Conservation (phyloP, 306 rosid species). For the Biancaea sappan region DNA sequence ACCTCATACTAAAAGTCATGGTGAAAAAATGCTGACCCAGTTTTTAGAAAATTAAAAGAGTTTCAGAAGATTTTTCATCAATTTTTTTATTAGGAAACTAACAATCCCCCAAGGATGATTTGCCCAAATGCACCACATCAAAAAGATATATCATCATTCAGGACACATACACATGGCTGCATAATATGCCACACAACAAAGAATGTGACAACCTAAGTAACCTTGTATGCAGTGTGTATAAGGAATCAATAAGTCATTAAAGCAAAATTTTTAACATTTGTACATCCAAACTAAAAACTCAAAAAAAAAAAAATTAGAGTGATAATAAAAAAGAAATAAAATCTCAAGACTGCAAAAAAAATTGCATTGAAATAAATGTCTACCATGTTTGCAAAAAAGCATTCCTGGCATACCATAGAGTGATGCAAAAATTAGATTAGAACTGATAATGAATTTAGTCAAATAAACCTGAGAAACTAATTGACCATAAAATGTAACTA, state of each 20-base stretch:
- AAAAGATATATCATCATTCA: background rate
- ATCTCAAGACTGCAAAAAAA: background rate
- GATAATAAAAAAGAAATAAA: background rate
- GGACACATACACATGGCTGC: background rate
- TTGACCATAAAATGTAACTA: background rate
- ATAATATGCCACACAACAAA: background rate
- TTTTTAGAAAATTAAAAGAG: background rate
- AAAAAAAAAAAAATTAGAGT: background rate
- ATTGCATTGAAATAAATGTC: background rate
- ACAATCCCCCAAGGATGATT: background rate
- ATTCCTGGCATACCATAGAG: background rate
- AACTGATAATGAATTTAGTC: background rate
- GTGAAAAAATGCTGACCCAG: constrained; percentile 28
- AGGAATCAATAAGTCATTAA: background rate
- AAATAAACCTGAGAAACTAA: background rate
- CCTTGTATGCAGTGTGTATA: background rate
- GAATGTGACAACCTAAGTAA: background rate
- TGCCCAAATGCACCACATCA: background rate
- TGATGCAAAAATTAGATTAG: background rate
- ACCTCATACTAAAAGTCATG: constrained; percentile 28
- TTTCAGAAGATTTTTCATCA: background rate
- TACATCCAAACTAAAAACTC: background rate
- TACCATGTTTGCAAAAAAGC: background rate
- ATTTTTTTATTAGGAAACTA: background rate
- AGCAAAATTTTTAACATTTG: background rate